Evolutionary conservation across 441 rosid species (phyloP).

Genomic region (Populus hybrid): DNA sequence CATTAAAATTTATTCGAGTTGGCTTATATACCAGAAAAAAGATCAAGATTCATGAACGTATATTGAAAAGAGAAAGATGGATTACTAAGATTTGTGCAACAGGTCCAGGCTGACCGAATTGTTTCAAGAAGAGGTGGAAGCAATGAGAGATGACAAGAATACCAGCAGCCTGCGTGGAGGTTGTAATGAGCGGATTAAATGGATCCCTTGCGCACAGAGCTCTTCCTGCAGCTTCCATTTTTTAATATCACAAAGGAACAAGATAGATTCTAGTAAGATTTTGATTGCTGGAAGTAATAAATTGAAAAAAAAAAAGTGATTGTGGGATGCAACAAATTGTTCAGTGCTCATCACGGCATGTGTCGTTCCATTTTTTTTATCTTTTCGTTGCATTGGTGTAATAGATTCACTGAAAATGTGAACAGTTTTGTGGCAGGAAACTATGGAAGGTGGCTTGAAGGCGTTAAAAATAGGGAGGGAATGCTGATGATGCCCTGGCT

Average conservation of each 20-base stretch:
- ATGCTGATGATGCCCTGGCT: too few relatives aligned
- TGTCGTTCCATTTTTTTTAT: too few relatives aligned
- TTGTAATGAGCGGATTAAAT: too few relatives aligned
- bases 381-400: too few relatives aligned
- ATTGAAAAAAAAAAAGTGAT: too few relatives aligned
- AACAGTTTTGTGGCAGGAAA: too few relatives aligned
- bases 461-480: too few relatives aligned
- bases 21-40: neutral
- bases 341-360: too few relatives aligned
- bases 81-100: slow-evolving; percentile 66
- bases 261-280: neutral
- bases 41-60: neutral
- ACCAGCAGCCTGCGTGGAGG: slow-evolving; percentile 26
- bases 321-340: too few relatives aligned
- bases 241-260: neutral
- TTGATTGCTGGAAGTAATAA: neutral
- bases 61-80: too few relatives aligned
- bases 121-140: slow-evolving; percentile 63
- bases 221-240: slow-evolving; percentile 25
- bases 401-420: too few relatives aligned
- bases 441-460: too few relatives aligned
- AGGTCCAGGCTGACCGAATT: slow-evolving; percentile 73
- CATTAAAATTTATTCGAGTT: neutral
- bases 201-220: slow-evolving; percentile 23
- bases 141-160: slow-evolving; percentile 69